Evolutionary conservation across 805 yeast species (phyloP).

Genomic region (Starmera quercuum): DNA sequence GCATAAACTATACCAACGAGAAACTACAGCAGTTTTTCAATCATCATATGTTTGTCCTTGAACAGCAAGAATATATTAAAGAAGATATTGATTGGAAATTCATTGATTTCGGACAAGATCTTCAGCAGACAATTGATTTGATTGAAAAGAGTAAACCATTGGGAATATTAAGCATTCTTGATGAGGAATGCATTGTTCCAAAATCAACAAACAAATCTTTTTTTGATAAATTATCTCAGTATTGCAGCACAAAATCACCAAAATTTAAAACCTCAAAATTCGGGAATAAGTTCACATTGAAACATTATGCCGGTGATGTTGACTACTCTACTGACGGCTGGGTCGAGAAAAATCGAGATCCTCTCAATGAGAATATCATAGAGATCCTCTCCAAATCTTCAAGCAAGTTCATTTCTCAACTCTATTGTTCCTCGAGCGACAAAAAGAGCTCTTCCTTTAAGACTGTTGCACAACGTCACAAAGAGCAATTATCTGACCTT

Average conservation of each 20-base stretch:
- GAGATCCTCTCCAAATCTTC: slow-evolving; percentile 51
- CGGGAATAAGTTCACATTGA: slow-evolving; percentile 70
- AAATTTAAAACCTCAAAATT: slow-evolving; percentile 70
- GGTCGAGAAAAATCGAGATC: slow-evolving; percentile 93
- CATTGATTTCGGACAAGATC: slow-evolving; percentile 89
- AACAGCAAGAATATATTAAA: slow-evolving; percentile 88
- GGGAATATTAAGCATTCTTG: slow-evolving; percentile 79
- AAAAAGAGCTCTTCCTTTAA: slow-evolving; percentile 39
- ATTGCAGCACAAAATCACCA: slow-evolving; percentile 47
- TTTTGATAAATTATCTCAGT: slow-evolving; percentile 64
- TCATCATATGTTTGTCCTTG: slow-evolving; percentile 95
- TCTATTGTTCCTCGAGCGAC: slow-evolving; percentile 39
- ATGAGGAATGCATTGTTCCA: slow-evolving; percentile 95
- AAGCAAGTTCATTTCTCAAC: slow-evolving; percentile 43
- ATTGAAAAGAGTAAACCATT: slow-evolving; percentile 70
- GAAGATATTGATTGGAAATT: slow-evolving; percentile 97
- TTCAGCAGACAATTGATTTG: slow-evolving; percentile 89
- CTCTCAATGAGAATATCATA: slow-evolving; percentile 70
- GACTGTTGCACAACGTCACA: slow-evolving; percentile 85
- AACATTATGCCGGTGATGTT: slow-evolving; percentile 96
- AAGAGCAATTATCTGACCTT: slow-evolving; percentile 68
- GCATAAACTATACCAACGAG: slow-evolving; percentile 96
- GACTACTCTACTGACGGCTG: slow-evolving; percentile 89
- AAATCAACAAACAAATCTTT: slow-evolving; percentile 79
- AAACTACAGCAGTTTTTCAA: slow-evolving; percentile 96